Conservation (phyloP, 768 basidiomycete genomes). For the Boletus eberwhitei region DNA sequence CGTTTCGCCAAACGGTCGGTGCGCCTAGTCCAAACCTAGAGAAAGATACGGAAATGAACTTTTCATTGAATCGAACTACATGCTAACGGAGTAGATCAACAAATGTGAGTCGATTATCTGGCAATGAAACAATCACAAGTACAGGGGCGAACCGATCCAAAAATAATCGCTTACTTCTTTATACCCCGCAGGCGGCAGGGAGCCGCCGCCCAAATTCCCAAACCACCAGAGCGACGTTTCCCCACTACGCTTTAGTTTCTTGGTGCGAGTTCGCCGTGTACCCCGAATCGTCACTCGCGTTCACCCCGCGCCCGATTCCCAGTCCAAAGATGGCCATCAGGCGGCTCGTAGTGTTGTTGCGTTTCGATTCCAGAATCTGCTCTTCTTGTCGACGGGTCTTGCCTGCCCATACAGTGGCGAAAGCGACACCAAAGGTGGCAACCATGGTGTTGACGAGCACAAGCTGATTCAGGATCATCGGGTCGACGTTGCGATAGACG, state of each 20-base stretch:
- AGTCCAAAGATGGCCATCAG: background rate
- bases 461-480: background rate
- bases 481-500: background rate
- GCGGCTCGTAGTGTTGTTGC: background rate
- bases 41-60: no score
- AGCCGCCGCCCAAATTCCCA: no score
- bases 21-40: no score
- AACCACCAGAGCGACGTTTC: no score
- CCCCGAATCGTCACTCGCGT: background rate
- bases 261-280: background rate
- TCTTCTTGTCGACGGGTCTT: background rate
- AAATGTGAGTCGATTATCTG: no score
- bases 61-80: no score
- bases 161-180: no score
- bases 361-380: background rate
- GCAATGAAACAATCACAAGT: no score
- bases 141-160: no score
- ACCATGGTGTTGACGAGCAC: conserved; percentile 7
- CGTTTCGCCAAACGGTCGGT: no score
- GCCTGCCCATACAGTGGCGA: conserved; percentile 6
- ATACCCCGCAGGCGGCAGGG: no score
- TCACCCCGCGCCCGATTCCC: background rate
- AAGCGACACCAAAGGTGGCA: conserved; percentile 12
- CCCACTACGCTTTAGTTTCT: background rate
- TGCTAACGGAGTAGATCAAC: no score